Conservation (phyloP, 345 rosid species). For the Citrus australasica region DNA sequence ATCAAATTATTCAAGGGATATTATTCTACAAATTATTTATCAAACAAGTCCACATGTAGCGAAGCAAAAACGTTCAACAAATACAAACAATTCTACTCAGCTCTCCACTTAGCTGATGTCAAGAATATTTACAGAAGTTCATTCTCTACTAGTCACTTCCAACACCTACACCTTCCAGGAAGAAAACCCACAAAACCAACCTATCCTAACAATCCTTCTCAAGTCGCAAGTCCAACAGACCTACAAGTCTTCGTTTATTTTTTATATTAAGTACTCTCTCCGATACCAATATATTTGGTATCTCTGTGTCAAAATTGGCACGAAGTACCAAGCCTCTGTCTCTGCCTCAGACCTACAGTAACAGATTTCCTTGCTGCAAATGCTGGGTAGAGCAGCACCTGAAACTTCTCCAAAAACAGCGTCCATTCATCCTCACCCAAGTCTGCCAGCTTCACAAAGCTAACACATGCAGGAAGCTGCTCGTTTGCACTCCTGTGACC, state of each 20-base stretch:
- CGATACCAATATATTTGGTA: constrained; percentile 1
- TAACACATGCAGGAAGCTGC: constrained; percentile 70
- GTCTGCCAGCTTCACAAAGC: constrained; percentile 85
- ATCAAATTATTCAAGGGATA: constrained; percentile 3
- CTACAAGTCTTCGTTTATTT: constrained; percentile 22
- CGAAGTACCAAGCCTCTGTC: constrained; percentile 93
- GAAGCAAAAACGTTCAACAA: constrained; percentile 14
- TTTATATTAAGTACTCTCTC: constrained; percentile 6
- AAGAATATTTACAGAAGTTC: constrained; percentile 43
- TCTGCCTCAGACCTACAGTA: constrained; percentile 73
- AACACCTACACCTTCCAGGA: constrained; percentile 18
- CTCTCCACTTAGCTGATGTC: constrained; percentile 28
- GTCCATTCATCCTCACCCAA: constrained; percentile 84
- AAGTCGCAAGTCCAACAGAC: constrained; percentile 16
- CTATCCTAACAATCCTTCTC: constrained; percentile 20
- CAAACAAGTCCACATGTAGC: constrained; percentile 33
- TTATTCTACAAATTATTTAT: constrained; percentile 56
- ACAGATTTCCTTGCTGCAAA: constrained; percentile 65
- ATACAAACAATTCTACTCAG: constrained; percentile 27
- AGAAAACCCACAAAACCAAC: constrained; percentile 25
- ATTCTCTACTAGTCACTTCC: constrained; percentile 16
- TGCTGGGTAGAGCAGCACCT: constrained; percentile 66
- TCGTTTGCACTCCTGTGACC: constrained; percentile 91
- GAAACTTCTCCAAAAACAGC: constrained; percentile 71
- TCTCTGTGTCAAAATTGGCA: constrained; percentile 83